Base-by-base conservation (phyloP, 768 basidiomycete genomes). In the Cyclocybe aegerita region DNA sequence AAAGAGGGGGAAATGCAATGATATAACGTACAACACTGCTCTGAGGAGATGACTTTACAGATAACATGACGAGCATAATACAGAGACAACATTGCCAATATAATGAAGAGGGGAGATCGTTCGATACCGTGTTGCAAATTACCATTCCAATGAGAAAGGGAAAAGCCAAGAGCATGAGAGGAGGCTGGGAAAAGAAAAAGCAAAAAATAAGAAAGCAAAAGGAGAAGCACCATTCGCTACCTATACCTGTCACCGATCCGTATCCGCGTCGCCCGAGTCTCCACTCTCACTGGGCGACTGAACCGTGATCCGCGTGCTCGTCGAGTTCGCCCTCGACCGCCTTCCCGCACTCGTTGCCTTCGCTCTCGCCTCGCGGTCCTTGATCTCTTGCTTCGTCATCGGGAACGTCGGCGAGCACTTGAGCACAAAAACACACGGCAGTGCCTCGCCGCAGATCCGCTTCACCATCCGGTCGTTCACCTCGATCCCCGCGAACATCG, bases 401-500 rank as follows among this genome's bases (percentile, higher is more conserved):
- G 74, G 68, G 56, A 78, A 78, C 33, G 70, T 67, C 16, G 65
- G 70, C 32, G 73, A 46, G 60, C 83, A 86, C 56, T 74, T 71
- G 49, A 90, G 57, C 56, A 82, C 78, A 56, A 85, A 81, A 46
- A 78, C 78, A 65, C 82, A 81, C 34, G 87, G 82, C 15, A 82
- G 58, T 12, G 67, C 61, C 46, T 71, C 81, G 43, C 75, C 77
- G 50, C 76, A 76, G 2, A 77, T 55, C 10, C 70, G 71, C 58
- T 62, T 66, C 41, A 83, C 72, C 29, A 72, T 58, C 8, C 61
- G 46, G 8, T 80, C 76, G 59, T 82, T 77, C 12, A 60, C 16
- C 48, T 67, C 69, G 33, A 90, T 64, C 7, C 90, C 90, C 1
- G 82, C 88, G 56, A 80, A 91, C 66, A 79, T 75, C 31, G 81